Evolutionary conservation across 495 filamentous ascomycete species (phyloP).

Genomic region (Aspergillus haitiensis): DNA sequence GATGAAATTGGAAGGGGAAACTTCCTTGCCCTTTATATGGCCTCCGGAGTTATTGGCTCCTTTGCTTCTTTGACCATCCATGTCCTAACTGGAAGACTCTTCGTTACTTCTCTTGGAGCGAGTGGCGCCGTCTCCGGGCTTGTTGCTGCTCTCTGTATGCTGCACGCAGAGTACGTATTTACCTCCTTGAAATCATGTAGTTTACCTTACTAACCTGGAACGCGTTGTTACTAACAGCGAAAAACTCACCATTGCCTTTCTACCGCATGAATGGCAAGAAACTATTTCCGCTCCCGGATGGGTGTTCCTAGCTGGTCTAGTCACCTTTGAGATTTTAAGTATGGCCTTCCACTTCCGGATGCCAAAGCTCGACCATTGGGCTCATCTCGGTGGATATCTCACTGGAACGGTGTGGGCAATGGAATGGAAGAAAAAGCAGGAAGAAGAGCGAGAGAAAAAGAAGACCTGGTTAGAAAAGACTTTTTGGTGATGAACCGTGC

Average conservation of each 20-base stretch:
- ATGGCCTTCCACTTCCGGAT: slow-evolving; percentile 34
- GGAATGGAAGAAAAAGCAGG: slow-evolving; percentile 25
- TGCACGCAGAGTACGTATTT: slow-evolving; percentile 53
- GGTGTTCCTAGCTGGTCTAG: slow-evolving; percentile 38
- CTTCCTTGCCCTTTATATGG: slow-evolving; percentile 77
- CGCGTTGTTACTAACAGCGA: slow-evolving; percentile 29
- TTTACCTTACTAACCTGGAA: not conserved
- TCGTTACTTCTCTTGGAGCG: slow-evolving; percentile 64
- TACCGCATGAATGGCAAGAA: slow-evolving; percentile 42
- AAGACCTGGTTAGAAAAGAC: slow-evolving; percentile 18
- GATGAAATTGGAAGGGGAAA: slow-evolving; percentile 84
- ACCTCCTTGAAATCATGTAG: not conserved
- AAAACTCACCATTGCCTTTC: slow-evolving; percentile 43
- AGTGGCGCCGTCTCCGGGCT: slow-evolving; percentile 72
- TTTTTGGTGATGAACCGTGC: too few relatives aligned
- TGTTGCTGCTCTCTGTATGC: slow-evolving; percentile 64
- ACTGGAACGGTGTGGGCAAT: slow-evolving; percentile 47
- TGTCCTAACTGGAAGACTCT: slow-evolving; percentile 54
- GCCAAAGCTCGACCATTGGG: slow-evolving; percentile 59
- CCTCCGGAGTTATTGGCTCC: slow-evolving; percentile 64
- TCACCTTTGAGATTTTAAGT: slow-evolving; percentile 41
- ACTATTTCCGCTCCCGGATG: slow-evolving; percentile 37
- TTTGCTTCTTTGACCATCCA: slow-evolving; percentile 59
- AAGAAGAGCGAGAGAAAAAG: slow-evolving; percentile 23
- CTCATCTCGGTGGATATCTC: slow-evolving; percentile 70